Evolutionary conservation across 805 yeast genomes (phyloP).

Genomic region (Wickerhamomyces bovis): DNA sequence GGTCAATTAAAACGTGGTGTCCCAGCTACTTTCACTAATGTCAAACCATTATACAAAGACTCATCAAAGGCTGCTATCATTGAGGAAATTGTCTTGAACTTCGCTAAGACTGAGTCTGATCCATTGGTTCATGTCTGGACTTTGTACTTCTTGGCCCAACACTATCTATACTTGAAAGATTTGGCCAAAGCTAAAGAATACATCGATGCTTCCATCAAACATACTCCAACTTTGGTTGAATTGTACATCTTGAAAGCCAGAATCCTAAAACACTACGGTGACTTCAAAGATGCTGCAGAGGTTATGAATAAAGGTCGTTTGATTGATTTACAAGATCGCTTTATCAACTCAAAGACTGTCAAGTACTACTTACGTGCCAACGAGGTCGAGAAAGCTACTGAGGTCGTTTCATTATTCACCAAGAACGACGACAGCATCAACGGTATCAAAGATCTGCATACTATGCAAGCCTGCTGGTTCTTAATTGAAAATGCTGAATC

Average conservation of each 20-base stretch:
- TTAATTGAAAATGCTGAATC: slow-evolving; percentile 81
- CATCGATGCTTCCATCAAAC: slow-evolving; percentile 58
- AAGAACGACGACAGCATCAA: slow-evolving; percentile 75
- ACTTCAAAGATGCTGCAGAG: slow-evolving; percentile 54
- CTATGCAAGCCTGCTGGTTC: slow-evolving; percentile 91
- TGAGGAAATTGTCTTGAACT: slow-evolving; percentile 48
- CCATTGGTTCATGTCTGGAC: slow-evolving; percentile 56
- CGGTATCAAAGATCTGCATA: slow-evolving; percentile 81
- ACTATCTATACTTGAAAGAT: slow-evolving; percentile 52
- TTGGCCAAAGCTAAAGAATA: slow-evolving; percentile 47
- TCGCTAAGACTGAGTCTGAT: slow-evolving; percentile 26
- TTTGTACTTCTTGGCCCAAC: slow-evolving; percentile 71
- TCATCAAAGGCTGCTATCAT: slow-evolving; percentile 31
- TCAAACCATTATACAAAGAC: slow-evolving; percentile 70
- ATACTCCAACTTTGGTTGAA: slow-evolving; percentile 83
- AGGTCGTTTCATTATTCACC: slow-evolving; percentile 72
- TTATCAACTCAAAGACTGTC: slow-evolving; percentile 81
- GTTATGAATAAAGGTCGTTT: slow-evolving; percentile 64
- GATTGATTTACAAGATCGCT: slow-evolving; percentile 84
- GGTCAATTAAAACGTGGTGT: slow-evolving; percentile 71
- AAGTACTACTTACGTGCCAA: slow-evolving; percentile 79
- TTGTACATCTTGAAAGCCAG: slow-evolving; percentile 75
- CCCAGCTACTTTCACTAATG: slow-evolving; percentile 83
- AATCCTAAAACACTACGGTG: slow-evolving; percentile 67
- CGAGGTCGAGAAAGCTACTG: slow-evolving; percentile 66